Base-by-base conservation (phyloP, 1,139 yeast genomes). In the Kurtzmaniella quercitrusa region DNA sequence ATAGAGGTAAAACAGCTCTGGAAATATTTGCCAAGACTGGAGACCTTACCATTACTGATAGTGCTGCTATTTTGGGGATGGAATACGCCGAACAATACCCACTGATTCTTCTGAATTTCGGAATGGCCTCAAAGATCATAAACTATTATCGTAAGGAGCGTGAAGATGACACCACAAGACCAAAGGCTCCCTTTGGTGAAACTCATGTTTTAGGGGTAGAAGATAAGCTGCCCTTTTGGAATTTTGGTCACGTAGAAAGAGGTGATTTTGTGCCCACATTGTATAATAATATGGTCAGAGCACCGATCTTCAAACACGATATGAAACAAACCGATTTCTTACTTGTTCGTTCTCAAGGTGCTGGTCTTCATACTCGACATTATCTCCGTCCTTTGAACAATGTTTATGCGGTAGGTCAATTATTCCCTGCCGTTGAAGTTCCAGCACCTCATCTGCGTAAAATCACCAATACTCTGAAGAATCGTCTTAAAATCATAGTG, bases 371-470 rank as follows among this genome's bases (percentile, higher is more conserved):
- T 54, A 80, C 79, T 47, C 59, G 65, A 25, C 68, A 68, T 46
- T 73, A 57, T 46, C 60, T 94, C 51, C 74, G 95, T 49, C 74
- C 75, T 19, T 74, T 93, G 34, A 83, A 85, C 46, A 82, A 83
- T 57, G 57, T 86, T 43, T 93, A 89, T 60, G 82, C 89, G 0
- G 96, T 91, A 7, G 99, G 99, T 1, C 96, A 94, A 59, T 78
- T 89, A 0, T 83, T 89, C 55, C 98, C 98, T 0, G 96, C 90
- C 2, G 85, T 87, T 42, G 96, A 90, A 58, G 85, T 94, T 17
- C 98, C 98, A 1, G 98, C 98, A 1, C 98, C 99, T 1, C 97
- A 94, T 61, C 89, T 97, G 1, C 79, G 98, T 62, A 90, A 90
- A 57, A 97, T 91, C 14, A 91, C 98, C 0, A 86, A 96, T 8